These are phyloP conservation scores for Mikania micrantha DNA, from an alignment of 129 eudicot species.

Conservation along the genomic window DNA sequence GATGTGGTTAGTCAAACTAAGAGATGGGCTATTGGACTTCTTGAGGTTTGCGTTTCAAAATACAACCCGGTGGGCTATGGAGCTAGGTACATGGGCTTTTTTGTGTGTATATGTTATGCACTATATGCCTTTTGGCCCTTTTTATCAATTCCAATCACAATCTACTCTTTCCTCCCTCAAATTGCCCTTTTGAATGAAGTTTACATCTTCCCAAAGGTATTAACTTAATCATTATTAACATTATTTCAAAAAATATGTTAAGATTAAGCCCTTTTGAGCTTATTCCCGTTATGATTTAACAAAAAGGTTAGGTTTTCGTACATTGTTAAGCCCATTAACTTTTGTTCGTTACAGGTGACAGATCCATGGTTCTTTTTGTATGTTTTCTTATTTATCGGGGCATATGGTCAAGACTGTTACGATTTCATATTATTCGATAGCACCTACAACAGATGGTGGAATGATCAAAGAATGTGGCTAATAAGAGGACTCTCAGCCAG, in stretches of 20 bases:
- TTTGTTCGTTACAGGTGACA: conserved; percentile 29
- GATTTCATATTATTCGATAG: conserved; percentile 43
- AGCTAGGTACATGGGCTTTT: conserved; percentile 28
- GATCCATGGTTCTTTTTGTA: conserved; percentile 52
- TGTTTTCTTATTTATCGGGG: conserved; percentile 49
- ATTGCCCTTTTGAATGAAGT: conserved; percentile 56
- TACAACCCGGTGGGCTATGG: conserved; percentile 49
- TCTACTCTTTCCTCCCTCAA: conserved; percentile 70
- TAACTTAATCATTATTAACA: not conserved
- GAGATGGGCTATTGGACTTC: conserved; percentile 76
- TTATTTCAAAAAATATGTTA: not conserved
- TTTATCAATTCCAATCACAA: conserved; percentile 50
- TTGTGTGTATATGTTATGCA: conserved; percentile 50
- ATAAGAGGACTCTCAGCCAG: conserved; percentile 43
- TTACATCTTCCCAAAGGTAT: conserved; percentile 62
- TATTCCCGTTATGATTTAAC: no score
- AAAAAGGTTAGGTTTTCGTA: no score
- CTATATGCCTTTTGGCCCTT: conserved; percentile 55
- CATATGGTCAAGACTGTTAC: conserved; percentile 59
- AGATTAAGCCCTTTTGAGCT: no score
- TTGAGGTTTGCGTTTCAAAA: conserved; percentile 52
- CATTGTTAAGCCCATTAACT: not conserved
- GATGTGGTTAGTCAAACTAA: conserved; percentile 56
- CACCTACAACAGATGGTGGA: conserved; percentile 62
- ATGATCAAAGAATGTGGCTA: conserved; percentile 72